These are phyloP conservation scores for Fusarium buharicum DNA, from an alignment of 2,329 filamentous ascomycete genomes.

Conservation along the genomic window DNA sequence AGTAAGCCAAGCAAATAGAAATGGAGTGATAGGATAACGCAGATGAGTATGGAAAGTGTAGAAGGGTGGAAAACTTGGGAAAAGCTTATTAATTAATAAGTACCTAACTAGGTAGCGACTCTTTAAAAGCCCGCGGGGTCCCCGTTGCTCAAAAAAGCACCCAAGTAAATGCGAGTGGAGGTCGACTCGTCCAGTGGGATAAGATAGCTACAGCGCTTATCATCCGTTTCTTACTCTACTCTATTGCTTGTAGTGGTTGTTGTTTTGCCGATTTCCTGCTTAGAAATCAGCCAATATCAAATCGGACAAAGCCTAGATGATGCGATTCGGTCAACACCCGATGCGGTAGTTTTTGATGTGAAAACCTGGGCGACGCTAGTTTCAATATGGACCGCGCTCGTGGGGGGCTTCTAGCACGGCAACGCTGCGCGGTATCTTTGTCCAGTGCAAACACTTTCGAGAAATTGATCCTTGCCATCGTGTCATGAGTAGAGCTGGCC, in stretches of 20 bases:
- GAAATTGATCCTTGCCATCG: neutral
- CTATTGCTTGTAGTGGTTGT: conserved; percentile 24
- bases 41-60: neutral
- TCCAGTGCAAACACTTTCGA: conserved; percentile 11
- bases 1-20: neutral
- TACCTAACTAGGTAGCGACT: neutral
- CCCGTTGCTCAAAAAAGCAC: conserved; percentile 25
- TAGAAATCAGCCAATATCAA: conserved; percentile 43
- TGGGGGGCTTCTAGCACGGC: conserved; percentile 15
- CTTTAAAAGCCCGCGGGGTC: conserved; percentile 30
- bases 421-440: neutral
- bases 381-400: conserved; percentile 23
- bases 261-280: conserved; percentile 36
- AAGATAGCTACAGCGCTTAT: neutral
- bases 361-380: conserved; percentile 31
- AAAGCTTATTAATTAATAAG: conserved; percentile 22
- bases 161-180: conserved; percentile 10
- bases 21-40: neutral
- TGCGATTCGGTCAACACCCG: conserved; percentile 40
- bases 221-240: neutral
- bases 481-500: neutral
- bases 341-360: conserved; percentile 21
- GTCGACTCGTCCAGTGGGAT: conserved; percentile 13
- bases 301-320: conserved; percentile 40
- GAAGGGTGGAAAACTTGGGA: conserved; percentile 5